Conservation (phyloP, 2,329 filamentous ascomycete species). For the Ascochyta viciae-villosae region DNA sequence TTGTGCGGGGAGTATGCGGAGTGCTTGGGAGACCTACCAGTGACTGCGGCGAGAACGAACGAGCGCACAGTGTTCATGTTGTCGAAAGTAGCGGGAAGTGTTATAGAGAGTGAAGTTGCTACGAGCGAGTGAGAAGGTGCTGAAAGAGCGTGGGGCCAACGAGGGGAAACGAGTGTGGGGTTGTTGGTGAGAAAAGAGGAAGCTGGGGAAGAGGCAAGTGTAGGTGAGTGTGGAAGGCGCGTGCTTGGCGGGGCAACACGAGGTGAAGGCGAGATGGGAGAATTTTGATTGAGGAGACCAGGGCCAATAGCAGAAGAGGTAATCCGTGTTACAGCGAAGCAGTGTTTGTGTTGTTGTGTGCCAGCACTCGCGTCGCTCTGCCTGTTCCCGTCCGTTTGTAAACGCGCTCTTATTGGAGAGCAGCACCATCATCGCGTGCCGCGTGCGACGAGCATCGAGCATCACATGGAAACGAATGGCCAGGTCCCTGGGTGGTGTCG, state of each 20-base stretch:
- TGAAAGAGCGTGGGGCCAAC: slow-evolving; percentile 13
- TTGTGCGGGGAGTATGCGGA: neutral
- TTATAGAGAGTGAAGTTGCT: neutral
- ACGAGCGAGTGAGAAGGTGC: slow-evolving; percentile 1
- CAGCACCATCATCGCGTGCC: slow-evolving; percentile 1
- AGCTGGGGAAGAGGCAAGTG: slow-evolving; percentile 12
- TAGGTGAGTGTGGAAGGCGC: slow-evolving; percentile 7
- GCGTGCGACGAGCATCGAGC: neutral
- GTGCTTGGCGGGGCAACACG: slow-evolving; percentile 1
- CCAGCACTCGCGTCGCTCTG: slow-evolving; percentile 10
- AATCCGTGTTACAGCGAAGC: slow-evolving; percentile 14
- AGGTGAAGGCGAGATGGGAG: slow-evolving; percentile 8
- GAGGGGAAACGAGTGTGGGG: slow-evolving; percentile 15
- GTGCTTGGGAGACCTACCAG: slow-evolving; percentile 16
- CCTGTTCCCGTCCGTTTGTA: slow-evolving; percentile 2
- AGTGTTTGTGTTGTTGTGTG: slow-evolving; percentile 18
- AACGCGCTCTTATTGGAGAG: slow-evolving; percentile 8
- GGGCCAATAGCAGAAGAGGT: slow-evolving; percentile 14
- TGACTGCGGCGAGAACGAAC: slow-evolving; percentile 17
- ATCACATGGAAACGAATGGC: neutral
- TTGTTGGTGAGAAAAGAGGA: neutral
- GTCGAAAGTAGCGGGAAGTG: neutral
- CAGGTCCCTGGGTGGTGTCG: neutral
- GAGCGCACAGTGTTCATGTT: slow-evolving; percentile 20
- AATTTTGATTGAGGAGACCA: neutral